These are phyloP conservation scores for Eleusine coracana DNA, from an alignment of 176 grass and related monocot genomes.

Conservation along the genomic window DNA sequence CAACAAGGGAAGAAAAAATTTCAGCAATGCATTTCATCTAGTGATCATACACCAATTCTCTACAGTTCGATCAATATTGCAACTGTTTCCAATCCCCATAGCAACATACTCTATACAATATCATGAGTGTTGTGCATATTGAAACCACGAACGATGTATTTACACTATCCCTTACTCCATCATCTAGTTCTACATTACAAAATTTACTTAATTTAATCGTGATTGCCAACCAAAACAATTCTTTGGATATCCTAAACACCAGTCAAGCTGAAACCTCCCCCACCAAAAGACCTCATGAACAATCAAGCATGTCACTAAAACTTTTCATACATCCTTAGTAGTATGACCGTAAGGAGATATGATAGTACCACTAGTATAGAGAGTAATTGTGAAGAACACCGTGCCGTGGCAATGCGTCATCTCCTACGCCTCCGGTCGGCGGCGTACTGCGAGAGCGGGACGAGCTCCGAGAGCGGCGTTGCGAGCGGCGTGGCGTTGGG, in stretches of 20 bases:
- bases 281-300: background rate
- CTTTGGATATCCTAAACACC: constrained; percentile 35
- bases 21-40: background rate
- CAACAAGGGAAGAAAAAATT: background rate
- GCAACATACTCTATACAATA: background rate
- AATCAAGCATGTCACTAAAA: constrained; percentile 35
- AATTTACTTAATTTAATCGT: constrained; percentile 21
- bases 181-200: constrained; percentile 45
- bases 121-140: background rate
- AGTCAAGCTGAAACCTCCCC: constrained; percentile 8
- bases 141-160: constrained; percentile 39
- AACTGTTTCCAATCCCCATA: background rate
- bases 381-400: constrained; percentile 32
- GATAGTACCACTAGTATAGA: background rate
- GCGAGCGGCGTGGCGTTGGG: constrained; percentile 67
- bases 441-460: constrained; percentile 79
- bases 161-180: constrained; percentile 34
- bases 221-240: constrained; percentile 40
- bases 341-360: background rate
- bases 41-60: constrained; percentile 7
- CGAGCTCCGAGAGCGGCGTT: constrained; percentile 76
- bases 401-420: constrained; percentile 35
- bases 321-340: background rate
- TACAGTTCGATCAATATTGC: background rate
- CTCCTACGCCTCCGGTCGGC: constrained; percentile 66